Conservation (phyloP, 202 grass and related monocot genomes). For the Elaeis oleifera region DNA sequence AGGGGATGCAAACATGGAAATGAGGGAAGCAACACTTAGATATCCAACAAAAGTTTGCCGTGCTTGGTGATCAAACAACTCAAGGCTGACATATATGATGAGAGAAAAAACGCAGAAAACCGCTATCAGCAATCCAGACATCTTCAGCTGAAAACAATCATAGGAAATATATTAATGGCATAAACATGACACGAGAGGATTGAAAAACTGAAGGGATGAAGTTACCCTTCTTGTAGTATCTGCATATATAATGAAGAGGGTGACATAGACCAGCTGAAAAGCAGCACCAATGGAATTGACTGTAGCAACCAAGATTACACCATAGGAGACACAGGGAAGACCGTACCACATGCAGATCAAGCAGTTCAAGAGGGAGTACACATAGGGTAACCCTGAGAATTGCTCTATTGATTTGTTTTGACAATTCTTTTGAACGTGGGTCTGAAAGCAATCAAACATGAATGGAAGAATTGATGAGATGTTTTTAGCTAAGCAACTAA, state of each 20-base stretch:
- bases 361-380: constrained; percentile 82
- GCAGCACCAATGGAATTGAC: constrained; percentile 68
- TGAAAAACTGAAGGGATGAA: neutral
- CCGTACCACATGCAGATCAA: constrained; percentile 85
- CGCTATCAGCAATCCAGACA: constrained; percentile 34
- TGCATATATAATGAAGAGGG: constrained; percentile 60
- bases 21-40: constrained; percentile 53
- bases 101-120: constrained; percentile 29
- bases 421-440: constrained; percentile 69
- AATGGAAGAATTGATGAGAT: neutral
- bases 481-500: too few relatives aligned
- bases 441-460: constrained; percentile 21
- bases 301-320: constrained; percentile 54
- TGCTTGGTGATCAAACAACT: constrained; percentile 32
- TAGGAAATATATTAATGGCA: neutral
- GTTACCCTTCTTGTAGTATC: constrained; percentile 40
- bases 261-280: constrained; percentile 66
- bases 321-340: constrained; percentile 57
- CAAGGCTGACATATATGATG: constrained; percentile 29
- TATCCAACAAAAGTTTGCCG: constrained; percentile 53
- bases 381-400: constrained; percentile 62
- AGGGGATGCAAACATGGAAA: constrained; percentile 81
- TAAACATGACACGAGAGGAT: too few relatives aligned
- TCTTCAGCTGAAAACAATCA: constrained; percentile 38
- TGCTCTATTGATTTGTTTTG: constrained; percentile 61